A percentile compares a stretch with the other conserved stretches of the same genome.
phyloP scores from a whole-genome alignment of 441 rosid species.

The Euphorbia celastroides region DNA sequence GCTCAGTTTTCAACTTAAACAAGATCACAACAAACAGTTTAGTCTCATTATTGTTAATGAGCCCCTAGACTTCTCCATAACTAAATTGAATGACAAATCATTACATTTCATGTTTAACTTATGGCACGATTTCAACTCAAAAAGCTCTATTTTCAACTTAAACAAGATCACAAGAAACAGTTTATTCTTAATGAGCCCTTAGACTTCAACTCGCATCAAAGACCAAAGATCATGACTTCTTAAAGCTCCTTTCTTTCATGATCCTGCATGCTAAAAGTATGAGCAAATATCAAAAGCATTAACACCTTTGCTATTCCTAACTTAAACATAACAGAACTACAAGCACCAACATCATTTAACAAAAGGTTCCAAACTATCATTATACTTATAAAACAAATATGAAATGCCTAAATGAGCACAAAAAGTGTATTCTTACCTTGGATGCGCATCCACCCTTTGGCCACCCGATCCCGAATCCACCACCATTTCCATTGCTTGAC shows the following conservation, averaged over 20 bases:
- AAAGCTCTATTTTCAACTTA: not conserved
- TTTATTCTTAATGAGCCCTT: not conserved
- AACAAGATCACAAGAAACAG: slow-evolving; percentile 14
- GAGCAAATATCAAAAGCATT: not conserved
- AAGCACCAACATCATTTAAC: not conserved
- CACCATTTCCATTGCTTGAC: slow-evolving; percentile 42
- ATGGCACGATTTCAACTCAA: not conserved
- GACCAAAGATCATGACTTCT: not conserved
- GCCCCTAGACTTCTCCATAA: slow-evolving; percentile 2
- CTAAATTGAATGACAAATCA: not conserved
- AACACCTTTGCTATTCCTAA: not conserved
- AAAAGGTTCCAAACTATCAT: not conserved
- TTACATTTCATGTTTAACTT: not conserved
- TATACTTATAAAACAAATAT: not conserved
- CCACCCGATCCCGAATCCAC: slow-evolving; percentile 75
- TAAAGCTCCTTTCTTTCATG: not conserved
- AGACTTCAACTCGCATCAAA: not conserved
- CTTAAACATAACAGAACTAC: not conserved
- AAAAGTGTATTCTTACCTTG: slow-evolving; percentile 37
- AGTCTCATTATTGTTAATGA: no score
- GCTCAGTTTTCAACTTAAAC: slow-evolving; percentile 13
- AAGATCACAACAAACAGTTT: not conserved
- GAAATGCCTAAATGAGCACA: not conserved
- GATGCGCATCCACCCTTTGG: slow-evolving; percentile 61
- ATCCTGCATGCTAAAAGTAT: not conserved